phyloP scores from a whole-genome alignment of 225 moss, liverwort and hornwort genomes.

The Sphagnum contortum region DNA sequence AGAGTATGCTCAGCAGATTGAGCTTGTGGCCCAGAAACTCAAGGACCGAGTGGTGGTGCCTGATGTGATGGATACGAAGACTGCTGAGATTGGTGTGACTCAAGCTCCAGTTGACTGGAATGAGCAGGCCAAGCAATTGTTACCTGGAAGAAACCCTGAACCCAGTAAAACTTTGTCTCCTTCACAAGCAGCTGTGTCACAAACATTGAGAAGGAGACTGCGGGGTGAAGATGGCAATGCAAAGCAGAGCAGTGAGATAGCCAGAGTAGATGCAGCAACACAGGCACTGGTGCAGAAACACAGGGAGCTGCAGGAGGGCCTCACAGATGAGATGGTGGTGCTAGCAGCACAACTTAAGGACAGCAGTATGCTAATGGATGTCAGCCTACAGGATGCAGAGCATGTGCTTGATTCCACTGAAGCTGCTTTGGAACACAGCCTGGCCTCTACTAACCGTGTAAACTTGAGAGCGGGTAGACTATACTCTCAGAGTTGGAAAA shows the following conservation, averaged over 20 bases:
- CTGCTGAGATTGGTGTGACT: conserved; percentile 6
- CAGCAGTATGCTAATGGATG: conserved; percentile 75
- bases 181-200: conserved; percentile 7
- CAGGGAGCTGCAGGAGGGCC: conserved; percentile 72
- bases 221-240: conserved; percentile 34
- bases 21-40: conserved; percentile 58
- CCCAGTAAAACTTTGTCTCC: background rate
- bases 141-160: conserved; percentile 3
- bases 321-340: conserved; percentile 86
- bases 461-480: conserved; percentile 63
- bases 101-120: background rate
- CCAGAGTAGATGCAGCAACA: conserved; percentile 48
- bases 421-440: conserved; percentile 73
- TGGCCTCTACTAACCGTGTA: conserved; percentile 72
- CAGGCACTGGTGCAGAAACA: conserved; percentile 62
- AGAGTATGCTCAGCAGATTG: conserved; percentile 67
- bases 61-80: background rate
- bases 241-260: conserved; percentile 10
- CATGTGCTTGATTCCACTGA: conserved; percentile 64
- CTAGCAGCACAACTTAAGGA: conserved; percentile 81
- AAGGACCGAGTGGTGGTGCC: conserved; percentile 8
- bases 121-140: background rate
- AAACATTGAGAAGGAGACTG: conserved; percentile 48
- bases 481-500: conserved; percentile 72
- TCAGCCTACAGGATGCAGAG: conserved; percentile 72